Evolutionary conservation across 202 grass and related monocot genomes (phyloP).

Genomic region (Schoenoplectus triqueter): DNA sequence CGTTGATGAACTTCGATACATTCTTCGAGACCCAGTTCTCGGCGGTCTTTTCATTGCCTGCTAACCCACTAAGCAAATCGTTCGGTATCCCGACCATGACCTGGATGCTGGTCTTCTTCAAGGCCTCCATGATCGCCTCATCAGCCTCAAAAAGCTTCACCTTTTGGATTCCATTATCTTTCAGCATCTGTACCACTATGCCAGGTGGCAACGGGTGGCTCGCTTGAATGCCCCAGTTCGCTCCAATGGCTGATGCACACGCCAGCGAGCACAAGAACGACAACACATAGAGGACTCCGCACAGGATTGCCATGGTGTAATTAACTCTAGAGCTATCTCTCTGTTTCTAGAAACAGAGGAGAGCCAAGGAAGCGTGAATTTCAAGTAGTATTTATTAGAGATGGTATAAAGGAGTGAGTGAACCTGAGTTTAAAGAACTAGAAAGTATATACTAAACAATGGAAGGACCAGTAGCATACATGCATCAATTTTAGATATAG

Average conservation of each 20-base stretch:
- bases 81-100: slow-evolving; percentile 99
- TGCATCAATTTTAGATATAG: slow-evolving; percentile 26
- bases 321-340: slow-evolving; percentile 13
- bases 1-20: slow-evolving; percentile 64
- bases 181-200: slow-evolving; percentile 77
- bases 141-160: slow-evolving; percentile 97
- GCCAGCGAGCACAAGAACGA: slow-evolving; percentile 26
- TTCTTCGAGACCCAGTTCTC: slow-evolving; percentile 75
- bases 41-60: slow-evolving; percentile 51
- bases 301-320: slow-evolving; percentile 33
- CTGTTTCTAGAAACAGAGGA: slow-evolving; percentile 20
- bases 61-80: slow-evolving; percentile 68
- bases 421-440: not conserved
- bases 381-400: not conserved
- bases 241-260: slow-evolving; percentile 56
- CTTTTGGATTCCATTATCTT: slow-evolving; percentile 73
- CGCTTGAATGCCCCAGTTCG: slow-evolving; percentile 91
- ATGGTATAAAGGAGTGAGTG: not conserved
- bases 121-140: slow-evolving; percentile 52
- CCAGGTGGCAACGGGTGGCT: slow-evolving; percentile 71
- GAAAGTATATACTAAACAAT: not conserved
- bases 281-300: not conserved
- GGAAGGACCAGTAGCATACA: not conserved
- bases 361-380: not conserved
- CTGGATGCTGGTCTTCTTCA: slow-evolving; percentile 61